Conservation (phyloP, 2,329 filamentous ascomycete species). For the Plenodomus tracheiphilus region DNA sequence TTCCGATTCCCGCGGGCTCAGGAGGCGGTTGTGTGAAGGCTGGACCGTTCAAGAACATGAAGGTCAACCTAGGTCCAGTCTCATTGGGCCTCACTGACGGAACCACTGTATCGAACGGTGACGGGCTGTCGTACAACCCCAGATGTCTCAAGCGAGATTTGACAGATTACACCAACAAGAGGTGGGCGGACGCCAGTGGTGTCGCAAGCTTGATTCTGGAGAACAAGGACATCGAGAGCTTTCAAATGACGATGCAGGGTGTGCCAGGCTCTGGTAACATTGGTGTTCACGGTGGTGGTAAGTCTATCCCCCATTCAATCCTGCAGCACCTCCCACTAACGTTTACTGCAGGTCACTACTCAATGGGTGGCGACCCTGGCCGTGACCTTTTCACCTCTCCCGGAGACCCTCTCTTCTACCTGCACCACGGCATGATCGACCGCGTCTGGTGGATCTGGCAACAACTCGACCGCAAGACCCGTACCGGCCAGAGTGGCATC, state of each 20-base stretch:
- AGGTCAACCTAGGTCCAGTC: slow-evolving; percentile 22
- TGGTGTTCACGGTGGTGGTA: slow-evolving; percentile 35
- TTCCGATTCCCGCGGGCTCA: slow-evolving; percentile 51
- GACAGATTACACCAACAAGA: slow-evolving; percentile 27
- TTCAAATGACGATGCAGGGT: slow-evolving; percentile 39
- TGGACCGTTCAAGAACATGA: slow-evolving; percentile 55
- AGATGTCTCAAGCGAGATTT: slow-evolving; percentile 33
- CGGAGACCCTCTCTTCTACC: slow-evolving; percentile 48
- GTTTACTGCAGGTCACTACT: slow-evolving; percentile 50
- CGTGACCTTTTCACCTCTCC: slow-evolving; percentile 32
- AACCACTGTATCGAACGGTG: slow-evolving; percentile 30
- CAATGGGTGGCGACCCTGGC: slow-evolving; percentile 49
- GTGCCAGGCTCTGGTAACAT: slow-evolving; percentile 26
- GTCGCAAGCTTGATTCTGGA: slow-evolving; percentile 28
- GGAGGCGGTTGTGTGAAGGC: slow-evolving; percentile 59
- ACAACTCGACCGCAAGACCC: slow-evolving; percentile 45
- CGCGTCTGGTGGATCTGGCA: slow-evolving; percentile 48
- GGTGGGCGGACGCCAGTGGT: slow-evolving; percentile 25
- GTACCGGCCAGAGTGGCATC: slow-evolving; percentile 38
- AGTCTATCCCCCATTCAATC: slow-evolving; percentile 27
- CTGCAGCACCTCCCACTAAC: slow-evolving; percentile 42
- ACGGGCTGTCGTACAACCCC: slow-evolving; percentile 20
- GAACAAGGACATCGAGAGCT: slow-evolving; percentile 27
- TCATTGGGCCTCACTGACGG: slow-evolving; percentile 16
- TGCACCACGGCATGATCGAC: slow-evolving; percentile 52